Evolutionary conservation across 2,329 filamentous ascomycete genomes (phyloP).

Genomic region (Alternaria alternata): DNA sequence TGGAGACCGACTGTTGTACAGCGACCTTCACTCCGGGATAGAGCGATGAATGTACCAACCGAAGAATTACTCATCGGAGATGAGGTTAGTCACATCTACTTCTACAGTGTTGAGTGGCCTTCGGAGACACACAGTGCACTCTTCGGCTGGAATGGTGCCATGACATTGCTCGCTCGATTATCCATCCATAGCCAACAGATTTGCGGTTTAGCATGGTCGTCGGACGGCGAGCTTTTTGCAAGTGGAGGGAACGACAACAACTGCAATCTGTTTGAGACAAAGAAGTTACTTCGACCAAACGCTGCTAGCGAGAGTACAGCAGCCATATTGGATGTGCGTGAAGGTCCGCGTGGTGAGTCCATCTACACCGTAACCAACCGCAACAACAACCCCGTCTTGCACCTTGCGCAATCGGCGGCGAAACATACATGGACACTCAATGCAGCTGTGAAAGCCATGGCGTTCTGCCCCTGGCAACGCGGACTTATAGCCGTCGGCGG

Average conservation of each 20-base stretch:
- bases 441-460: conserved; percentile 94
- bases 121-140: conserved; percentile 66
- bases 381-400: conserved; percentile 48
- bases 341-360: conserved; percentile 40
- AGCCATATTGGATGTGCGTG: conserved; percentile 32
- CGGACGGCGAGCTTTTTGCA: conserved; percentile 77
- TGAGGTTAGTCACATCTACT: conserved; percentile 81
- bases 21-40: conserved; percentile 59
- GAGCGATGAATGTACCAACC: conserved; percentile 65
- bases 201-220: conserved; percentile 90
- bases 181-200: conserved; percentile 86
- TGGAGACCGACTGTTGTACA: conserved; percentile 74
- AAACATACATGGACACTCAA: conserved; percentile 79
- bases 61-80: conserved; percentile 91
- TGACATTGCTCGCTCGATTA: conserved; percentile 80
- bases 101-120: conserved; percentile 89
- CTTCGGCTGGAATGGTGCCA: conserved; percentile 77
- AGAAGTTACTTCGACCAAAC: conserved; percentile 60
- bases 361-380: conserved; percentile 46
- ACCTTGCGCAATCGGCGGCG: conserved; percentile 64
- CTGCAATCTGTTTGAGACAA: conserved; percentile 80
- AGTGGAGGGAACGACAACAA: conserved; percentile 93
- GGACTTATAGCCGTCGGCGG: conserved; percentile 89
- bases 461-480: conserved; percentile 94
- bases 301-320: conserved; percentile 15